Conservation (phyloP, 257 asterid genomes). For the Solanum chmielewskii region DNA sequence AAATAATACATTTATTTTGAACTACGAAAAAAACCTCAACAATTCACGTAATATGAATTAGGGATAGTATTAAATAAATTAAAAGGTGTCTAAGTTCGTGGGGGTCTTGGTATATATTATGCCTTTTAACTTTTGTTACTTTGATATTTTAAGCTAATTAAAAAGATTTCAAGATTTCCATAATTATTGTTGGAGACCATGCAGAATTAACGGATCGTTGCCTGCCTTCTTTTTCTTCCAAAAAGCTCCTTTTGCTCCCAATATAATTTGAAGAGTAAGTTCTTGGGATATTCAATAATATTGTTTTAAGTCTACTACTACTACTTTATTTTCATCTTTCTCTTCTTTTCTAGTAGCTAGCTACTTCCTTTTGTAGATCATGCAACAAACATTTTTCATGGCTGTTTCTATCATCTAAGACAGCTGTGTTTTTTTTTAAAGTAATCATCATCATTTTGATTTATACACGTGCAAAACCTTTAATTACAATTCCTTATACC, state of each 20-base stretch:
- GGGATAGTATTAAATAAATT: neutral
- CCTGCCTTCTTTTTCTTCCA: conserved; percentile 29
- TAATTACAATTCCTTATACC: neutral
- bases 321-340: neutral
- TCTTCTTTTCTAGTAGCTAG: neutral
- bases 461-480: conserved; percentile 6
- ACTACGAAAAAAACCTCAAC: neutral
- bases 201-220: conserved; percentile 33
- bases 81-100: neutral
- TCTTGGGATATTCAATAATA: conserved; percentile 15
- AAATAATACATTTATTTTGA: neutral
- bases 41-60: neutral
- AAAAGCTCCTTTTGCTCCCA: conserved; percentile 30
- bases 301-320: neutral
- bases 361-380: neutral
- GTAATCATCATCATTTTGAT: neutral
- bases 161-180: conserved; percentile 46
- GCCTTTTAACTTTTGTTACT: neutral
- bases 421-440: neutral
- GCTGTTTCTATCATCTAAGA: conserved; percentile 2
- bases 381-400: conserved; percentile 2
- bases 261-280: conserved; percentile 17
- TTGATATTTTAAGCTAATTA: neutral
- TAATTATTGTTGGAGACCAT: conserved; percentile 78
- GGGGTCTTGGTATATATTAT: neutral